Conservation (phyloP, 2,329 filamentous ascomycete genomes). For the Colletotrichum noveboracense region DNA sequence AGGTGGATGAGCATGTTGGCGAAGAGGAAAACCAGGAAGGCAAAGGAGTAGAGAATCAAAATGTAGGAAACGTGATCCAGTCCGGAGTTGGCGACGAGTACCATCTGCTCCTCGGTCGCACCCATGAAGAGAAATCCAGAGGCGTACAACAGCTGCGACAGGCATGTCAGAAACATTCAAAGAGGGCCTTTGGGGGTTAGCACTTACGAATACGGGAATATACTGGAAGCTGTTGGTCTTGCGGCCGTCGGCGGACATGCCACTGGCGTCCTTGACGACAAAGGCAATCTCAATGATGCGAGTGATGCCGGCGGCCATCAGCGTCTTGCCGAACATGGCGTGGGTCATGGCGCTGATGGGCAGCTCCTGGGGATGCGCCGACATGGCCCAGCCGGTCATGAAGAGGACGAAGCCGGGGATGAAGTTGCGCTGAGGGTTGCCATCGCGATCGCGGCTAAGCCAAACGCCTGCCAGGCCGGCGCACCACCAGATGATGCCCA, state of each 20-base stretch:
- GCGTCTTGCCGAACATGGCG: constrained; percentile 87
- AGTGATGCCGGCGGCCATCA: constrained; percentile 87
- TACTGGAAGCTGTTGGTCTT: constrained; percentile 69
- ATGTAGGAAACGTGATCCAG: constrained; percentile 93
- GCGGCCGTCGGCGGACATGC: constrained; percentile 69
- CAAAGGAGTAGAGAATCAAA: constrained; percentile 87
- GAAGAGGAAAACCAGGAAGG: constrained; percentile 91
- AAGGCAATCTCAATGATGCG: constrained; percentile 93
- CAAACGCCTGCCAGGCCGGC: constrained; percentile 91
- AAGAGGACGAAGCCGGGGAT: constrained; percentile 91
- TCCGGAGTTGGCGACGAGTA: constrained; percentile 71
- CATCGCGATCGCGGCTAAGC: constrained; percentile 84
- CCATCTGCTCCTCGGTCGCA: constrained; percentile 96
- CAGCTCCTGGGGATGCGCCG: constrained; percentile 83
- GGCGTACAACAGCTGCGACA: constrained; percentile 78
- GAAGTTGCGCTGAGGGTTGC: constrained; percentile 88
- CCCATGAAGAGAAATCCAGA: constrained; percentile 98
- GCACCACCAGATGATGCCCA: constrained; percentile 99
- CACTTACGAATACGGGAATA: constrained; percentile 61
- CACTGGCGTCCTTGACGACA: constrained; percentile 74
- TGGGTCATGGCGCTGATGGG: constrained; percentile 89
- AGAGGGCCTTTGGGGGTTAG: neutral
- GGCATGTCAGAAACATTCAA: neutral
- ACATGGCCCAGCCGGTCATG: constrained; percentile 96
- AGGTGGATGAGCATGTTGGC: constrained; percentile 84